Evolutionary conservation across 495 filamentous ascomycete species (phyloP).

Genomic region (Pyrenopolyporus hunteri): DNA sequence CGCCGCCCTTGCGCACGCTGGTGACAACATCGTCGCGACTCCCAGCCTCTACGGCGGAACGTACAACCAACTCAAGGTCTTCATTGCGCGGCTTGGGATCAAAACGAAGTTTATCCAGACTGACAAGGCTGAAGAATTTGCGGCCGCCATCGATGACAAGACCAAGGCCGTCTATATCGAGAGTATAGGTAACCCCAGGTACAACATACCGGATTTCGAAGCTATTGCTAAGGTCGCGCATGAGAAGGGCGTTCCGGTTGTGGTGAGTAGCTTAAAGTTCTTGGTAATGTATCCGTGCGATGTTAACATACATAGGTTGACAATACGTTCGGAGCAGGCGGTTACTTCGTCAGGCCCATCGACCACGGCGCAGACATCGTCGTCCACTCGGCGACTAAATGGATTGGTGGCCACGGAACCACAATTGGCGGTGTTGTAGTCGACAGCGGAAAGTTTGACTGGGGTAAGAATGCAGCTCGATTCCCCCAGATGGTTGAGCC

Average conservation of each 20-base stretch:
- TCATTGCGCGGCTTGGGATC: constrained; percentile 86
- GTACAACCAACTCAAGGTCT: constrained; percentile 97
- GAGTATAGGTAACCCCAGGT: constrained; percentile 93
- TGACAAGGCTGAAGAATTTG: constrained; percentile 83
- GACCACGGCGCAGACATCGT: constrained; percentile 94
- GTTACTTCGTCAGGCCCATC: constrained; percentile 88
- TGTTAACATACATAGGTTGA: constrained; percentile 65
- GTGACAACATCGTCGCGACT: constrained; percentile 95
- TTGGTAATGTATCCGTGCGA: background rate
- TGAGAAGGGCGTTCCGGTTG: constrained; percentile 79
- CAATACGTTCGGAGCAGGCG: constrained; percentile 97
- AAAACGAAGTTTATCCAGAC: constrained; percentile 87
- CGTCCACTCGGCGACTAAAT: constrained; percentile 96
- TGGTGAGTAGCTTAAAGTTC: constrained; percentile 61
- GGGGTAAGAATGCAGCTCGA: constrained; percentile 83
- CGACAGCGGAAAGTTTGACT: constrained; percentile 95
- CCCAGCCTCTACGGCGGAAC: constrained; percentile 95
- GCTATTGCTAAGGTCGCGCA: constrained; percentile 81
- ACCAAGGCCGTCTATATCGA: constrained; percentile 98
- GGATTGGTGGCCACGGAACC: constrained; percentile 98
- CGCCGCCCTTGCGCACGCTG: constrained; percentile 77
- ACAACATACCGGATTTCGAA: constrained; percentile 92
- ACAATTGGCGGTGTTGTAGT: constrained; percentile 91
- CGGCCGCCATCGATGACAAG: constrained; percentile 86
- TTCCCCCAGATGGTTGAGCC: constrained; percentile 97